These are phyloP conservation scores for Medicago ruthenica DNA, from an alignment of 306 rosid species.

Conservation along the genomic window DNA sequence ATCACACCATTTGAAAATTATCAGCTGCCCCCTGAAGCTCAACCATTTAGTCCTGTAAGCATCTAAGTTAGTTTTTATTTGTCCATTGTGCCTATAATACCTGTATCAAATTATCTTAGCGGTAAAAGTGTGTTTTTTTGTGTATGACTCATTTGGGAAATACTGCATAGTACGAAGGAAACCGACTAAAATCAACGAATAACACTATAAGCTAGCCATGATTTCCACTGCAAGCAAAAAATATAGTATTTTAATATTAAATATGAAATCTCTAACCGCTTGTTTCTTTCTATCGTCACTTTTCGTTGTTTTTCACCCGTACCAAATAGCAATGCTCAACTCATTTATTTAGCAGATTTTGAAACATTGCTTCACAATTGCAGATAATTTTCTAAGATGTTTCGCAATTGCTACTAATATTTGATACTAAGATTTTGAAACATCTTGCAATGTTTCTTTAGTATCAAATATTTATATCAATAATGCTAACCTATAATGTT, in stretches of 20 bases:
- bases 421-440: constrained; percentile 17
- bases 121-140: neutral
- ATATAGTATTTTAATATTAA: no score
- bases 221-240: no score
- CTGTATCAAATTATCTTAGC: neutral
- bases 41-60: constrained; percentile 59
- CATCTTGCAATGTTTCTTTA: neutral
- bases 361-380: constrained; percentile 7
- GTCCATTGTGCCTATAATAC: constrained; percentile 2
- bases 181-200: no score
- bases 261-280: no score
- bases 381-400: neutral
- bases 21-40: constrained; percentile 70
- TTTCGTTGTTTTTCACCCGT: no score
- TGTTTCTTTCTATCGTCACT: no score
- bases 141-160: neutral
- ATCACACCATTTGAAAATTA: constrained; percentile 69
- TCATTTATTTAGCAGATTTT: constrained; percentile 5
- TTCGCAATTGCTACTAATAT: no score
- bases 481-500: constrained; percentile 16
- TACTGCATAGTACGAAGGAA: no score
- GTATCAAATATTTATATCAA: neutral
- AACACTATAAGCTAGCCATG: no score
- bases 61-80: neutral
- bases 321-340: no score